Evolutionary conservation across 768 basidiomycete genomes (phyloP), one percentile per base, ranked within the genome.

Genomic region (Porphyrellus cyaneotinctus): DNA sequence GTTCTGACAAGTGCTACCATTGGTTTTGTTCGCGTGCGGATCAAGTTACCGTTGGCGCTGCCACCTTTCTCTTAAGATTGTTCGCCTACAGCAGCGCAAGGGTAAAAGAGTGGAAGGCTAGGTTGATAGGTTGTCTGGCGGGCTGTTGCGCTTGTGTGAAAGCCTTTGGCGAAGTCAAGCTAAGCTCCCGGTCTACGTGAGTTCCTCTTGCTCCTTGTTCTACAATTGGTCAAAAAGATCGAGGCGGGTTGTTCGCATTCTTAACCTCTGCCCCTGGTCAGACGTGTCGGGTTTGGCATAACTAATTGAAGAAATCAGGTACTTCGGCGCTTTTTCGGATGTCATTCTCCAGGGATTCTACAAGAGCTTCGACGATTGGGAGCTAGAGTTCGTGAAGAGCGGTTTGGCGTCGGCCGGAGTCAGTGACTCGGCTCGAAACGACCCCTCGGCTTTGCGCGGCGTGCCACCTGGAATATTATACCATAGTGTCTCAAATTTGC

Each of bases 1-100:
- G 70, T 30, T 64, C 66, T 39, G 75, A 76, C 44, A 67, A 71
- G 30, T 56, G 54, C 28, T 53, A 78, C 48, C 93, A 97, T 62
- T 95, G 91, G 91, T 95, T 88, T 66, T 97, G 94, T 67, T 66
- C 72, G 26, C 76, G 78, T 33, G 85, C 84, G 4, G 71, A 79
- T 30, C 64, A 75, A 10, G 71, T 80, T 31, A 83, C 80, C 0
- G 67, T 78, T 10, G 85, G 82, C 52, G 81, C 85, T 2, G 91
- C 94, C 0, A 84, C 83, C 0, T 97, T 94, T 70, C 77, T 91
- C 44, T 73, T 95, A 33, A 81, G 92, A 46, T 69, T 97, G 35
- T 85, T 88, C 64, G 92, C 92, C 11, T 97, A 91, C 60, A 72
- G 78, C 47, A 78, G 80, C 45, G 68, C 73, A 0, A 72, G 74